Evolutionary conservation across 306 rosid species (phyloP), one percentile per base, ranked within the genome.

Genomic region (Trichosanthes truncata): DNA sequence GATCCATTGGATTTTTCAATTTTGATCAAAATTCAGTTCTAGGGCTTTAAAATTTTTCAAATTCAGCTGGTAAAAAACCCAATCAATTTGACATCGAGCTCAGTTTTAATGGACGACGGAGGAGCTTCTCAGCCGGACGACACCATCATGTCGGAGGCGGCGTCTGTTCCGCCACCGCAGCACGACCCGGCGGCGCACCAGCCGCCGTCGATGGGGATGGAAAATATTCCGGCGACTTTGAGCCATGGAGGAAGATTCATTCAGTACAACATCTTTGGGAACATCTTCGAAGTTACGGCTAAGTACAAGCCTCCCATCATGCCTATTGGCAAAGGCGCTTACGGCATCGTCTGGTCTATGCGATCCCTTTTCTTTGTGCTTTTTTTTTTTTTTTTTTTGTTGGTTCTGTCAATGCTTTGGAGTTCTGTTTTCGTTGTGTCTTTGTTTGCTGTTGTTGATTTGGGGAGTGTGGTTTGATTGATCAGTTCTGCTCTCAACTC

Each of bases 301-400:
- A 92, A 92, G 89, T 94, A 94, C 93, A 90, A 89, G 83, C 98
- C 97, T 23, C 98, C 98, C 43, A 90, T 94, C 86, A 88, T 94
- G 98, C 98, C 98, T 49, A 94, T 94, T 85, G 98, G 98, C 14
- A 94, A 92, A 84, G 98, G 98, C 81, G 98, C 98, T 21, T 94
- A 90, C 80, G 98, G 98, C 80, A 94, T 94, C 90, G 98, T 94
- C 80, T 94, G 98, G 98, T 94, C 65, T 67, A 46, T 57, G 18
- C 71, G 51, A 66, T 66, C 76, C 53, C 38, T 46, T 5, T 21
- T 49, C 2, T 52, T 56, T 72, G 40, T 41, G 11, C 14, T 35
- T n/a, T 36, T 10, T 18, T 17, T 53, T 15, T 14, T 74, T 15
- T 51, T 53, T 29, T 29, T 29, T 29, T 29, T 29, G 1, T 29